phyloP scores from a whole-genome alignment of 169 alveolate genomes.

The Plasmodium coatneyi region DNA sequence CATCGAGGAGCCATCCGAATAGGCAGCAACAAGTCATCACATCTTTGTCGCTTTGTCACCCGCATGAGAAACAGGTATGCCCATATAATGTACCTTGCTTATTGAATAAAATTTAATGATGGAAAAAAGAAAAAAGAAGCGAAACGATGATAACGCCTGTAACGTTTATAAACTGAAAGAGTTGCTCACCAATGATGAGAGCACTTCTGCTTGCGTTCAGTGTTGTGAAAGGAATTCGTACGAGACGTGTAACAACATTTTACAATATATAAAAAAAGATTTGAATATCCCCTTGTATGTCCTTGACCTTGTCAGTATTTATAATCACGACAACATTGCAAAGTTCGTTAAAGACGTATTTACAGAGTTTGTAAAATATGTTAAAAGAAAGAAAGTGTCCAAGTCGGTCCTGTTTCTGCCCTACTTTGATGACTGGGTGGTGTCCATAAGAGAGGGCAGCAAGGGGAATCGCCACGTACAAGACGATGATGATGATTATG shows the following conservation, averaged over 20 bases:
- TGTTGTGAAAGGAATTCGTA: conserved; percentile 52
- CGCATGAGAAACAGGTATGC: neutral
- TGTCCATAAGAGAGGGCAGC: conserved; percentile 14
- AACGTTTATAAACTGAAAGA: conserved; percentile 4
- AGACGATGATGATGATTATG: neutral
- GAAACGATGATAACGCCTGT: neutral
- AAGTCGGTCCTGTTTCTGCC: conserved; percentile 41
- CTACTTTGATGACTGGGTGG: conserved; percentile 64
- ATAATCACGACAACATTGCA: conserved; percentile 34
- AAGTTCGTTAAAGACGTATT: conserved; percentile 56
- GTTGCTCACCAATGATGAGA: conserved; percentile 11
- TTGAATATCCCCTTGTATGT: conserved; percentile 28
- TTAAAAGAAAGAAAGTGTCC: conserved; percentile 39
- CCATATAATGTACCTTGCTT: neutral
- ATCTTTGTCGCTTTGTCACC: neutral
- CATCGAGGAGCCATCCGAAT: neutral
- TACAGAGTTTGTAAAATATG: conserved; percentile 42
- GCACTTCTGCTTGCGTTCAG: conserved; percentile 5
- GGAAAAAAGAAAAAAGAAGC: neutral
- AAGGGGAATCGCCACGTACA: neutral
- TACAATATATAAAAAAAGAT: conserved; percentile 23
- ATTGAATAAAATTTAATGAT: neutral
- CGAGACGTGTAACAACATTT: conserved; percentile 51
- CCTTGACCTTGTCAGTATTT: conserved; percentile 55
- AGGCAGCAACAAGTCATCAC: neutral